These are phyloP conservation scores for Saksenaea oblongispora DNA, from an alignment of 371 early-diverging fungal species.

Conservation along the genomic window DNA sequence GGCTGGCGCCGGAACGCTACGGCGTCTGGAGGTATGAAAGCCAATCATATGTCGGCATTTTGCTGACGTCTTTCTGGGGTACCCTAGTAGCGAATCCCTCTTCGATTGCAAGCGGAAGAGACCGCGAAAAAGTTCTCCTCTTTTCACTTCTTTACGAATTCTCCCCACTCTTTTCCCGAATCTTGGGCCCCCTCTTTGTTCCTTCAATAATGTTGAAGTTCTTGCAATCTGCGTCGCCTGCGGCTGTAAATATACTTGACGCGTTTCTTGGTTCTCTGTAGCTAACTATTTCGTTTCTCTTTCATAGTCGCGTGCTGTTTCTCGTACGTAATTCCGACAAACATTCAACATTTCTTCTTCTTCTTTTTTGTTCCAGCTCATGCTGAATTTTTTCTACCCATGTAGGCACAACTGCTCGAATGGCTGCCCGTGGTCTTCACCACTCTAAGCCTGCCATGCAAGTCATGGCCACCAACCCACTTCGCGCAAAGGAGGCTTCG, in stretches of 20 bases:
- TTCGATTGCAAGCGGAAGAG: not conserved
- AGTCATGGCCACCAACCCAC: constrained; percentile 71
- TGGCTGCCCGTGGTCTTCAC: constrained; percentile 55
- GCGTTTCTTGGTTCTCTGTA: not conserved
- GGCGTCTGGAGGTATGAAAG: no score
- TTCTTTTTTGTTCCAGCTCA: no score
- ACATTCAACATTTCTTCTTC: no score
- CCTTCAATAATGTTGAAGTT: constrained; percentile 21
- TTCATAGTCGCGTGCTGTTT: not conserved
- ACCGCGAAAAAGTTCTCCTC: constrained; percentile 3
- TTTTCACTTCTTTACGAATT: not conserved
- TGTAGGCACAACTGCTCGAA: constrained; percentile 10
- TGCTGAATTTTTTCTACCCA: not conserved
- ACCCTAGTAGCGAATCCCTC: not conserved
- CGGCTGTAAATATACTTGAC: constrained; percentile 13
- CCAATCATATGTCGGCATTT: no score
- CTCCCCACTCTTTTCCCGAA: constrained; percentile 3
- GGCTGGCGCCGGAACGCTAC: no score
- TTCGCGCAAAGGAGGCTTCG: constrained; percentile 70
- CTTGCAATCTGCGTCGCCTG: constrained; percentile 23
- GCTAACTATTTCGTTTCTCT: constrained; percentile 1
- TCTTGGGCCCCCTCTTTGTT: constrained; percentile 2
- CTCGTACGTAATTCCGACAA: not conserved
- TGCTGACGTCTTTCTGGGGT: no score
- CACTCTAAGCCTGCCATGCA: constrained; percentile 66